phyloP scores from a whole-genome alignment of 495 filamentous ascomycete species.

The Aspergillus coremiiformis region DNA sequence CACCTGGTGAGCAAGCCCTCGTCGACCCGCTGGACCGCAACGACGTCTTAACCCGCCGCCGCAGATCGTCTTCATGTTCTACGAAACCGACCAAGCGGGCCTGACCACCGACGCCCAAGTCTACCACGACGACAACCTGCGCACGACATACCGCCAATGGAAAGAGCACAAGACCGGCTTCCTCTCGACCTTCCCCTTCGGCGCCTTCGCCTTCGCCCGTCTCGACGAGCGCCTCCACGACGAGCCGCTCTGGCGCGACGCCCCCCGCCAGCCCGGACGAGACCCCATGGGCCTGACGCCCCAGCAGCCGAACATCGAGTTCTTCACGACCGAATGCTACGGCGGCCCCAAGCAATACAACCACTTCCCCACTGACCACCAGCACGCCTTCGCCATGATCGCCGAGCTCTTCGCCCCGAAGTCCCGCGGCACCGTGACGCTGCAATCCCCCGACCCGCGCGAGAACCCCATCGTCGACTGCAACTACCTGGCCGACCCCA shows the following conservation, averaged over 20 bases:
- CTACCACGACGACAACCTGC: constrained; percentile 22
- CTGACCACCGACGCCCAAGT: constrained; percentile 33
- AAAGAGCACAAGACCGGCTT: constrained; percentile 44
- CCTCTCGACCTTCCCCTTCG: constrained; percentile 47
- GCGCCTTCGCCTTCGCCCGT: constrained; percentile 46
- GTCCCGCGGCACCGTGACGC: constrained; percentile 35
- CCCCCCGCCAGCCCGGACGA: constrained; percentile 34
- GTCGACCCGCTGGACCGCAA: neutral
- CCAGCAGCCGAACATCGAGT: constrained; percentile 44
- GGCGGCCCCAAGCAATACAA: constrained; percentile 45
- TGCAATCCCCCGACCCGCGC: constrained; percentile 28
- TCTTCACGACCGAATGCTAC: constrained; percentile 47
- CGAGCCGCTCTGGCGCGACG: constrained; percentile 36
- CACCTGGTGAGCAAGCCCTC: constrained; percentile 28
- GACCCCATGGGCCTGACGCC: constrained; percentile 46
- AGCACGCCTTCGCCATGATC: constrained; percentile 38
- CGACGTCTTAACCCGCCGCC: neutral
- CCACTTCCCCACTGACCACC: constrained; percentile 35
- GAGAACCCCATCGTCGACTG: constrained; percentile 44
- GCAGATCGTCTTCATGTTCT: constrained; percentile 40
- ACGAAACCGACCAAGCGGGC: constrained; percentile 37
- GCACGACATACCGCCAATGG: constrained; percentile 38
- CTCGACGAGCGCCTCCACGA: constrained; percentile 41
- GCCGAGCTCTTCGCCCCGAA: constrained; percentile 35
- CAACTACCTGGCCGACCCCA: constrained; percentile 40